A percentile compares a stretch with the other conserved stretches of the same genome.
Conservation (phyloP, 352 stramenopile species). For the Globisporangium lucens region DNA sequence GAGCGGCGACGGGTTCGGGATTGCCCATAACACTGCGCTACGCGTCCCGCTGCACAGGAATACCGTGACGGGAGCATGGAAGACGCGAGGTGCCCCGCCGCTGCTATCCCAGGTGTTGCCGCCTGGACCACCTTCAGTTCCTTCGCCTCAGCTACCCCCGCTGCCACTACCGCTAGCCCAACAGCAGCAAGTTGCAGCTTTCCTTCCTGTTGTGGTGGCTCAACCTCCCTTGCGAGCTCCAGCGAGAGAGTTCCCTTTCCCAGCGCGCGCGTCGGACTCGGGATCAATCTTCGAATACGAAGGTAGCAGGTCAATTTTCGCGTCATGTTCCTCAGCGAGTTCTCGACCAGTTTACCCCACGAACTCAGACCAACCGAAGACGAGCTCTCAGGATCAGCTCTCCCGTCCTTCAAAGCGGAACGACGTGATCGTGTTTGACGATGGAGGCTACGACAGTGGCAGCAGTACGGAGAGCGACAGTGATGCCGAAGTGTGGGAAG, state of each 20-base stretch:
- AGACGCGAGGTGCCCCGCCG: background rate
- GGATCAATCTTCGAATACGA: conserved; percentile 8
- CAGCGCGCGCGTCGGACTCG: background rate
- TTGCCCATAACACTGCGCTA: background rate
- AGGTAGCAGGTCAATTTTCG: conserved; percentile 8
- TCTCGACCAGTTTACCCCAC: background rate
- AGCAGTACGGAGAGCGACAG: conserved; percentile 17
- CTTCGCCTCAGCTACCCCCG: background rate
- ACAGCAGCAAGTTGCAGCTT: conserved; percentile 1
- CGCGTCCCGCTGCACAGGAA: conserved; percentile 10
- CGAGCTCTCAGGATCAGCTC: background rate
- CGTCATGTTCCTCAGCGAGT: background rate
- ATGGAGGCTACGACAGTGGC: conserved; percentile 3
- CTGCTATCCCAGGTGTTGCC: background rate
- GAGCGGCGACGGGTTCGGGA: background rate
- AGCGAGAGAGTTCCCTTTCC: conserved; percentile 8
- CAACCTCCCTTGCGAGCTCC: background rate
- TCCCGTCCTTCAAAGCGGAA: background rate
- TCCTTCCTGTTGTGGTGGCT: background rate
- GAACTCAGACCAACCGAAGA: background rate
- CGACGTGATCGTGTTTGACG: conserved; percentile 11
- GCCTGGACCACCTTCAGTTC: background rate
- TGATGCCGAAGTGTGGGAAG: conserved; percentile 4
- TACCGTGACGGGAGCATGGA: background rate
- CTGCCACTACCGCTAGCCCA: background rate